A percentile compares a stretch with the other conserved stretches of the same genome.
Evolutionary conservation across 2,329 filamentous ascomycete genomes (phyloP).

Genomic region (Alternaria brassicicola): DNA sequence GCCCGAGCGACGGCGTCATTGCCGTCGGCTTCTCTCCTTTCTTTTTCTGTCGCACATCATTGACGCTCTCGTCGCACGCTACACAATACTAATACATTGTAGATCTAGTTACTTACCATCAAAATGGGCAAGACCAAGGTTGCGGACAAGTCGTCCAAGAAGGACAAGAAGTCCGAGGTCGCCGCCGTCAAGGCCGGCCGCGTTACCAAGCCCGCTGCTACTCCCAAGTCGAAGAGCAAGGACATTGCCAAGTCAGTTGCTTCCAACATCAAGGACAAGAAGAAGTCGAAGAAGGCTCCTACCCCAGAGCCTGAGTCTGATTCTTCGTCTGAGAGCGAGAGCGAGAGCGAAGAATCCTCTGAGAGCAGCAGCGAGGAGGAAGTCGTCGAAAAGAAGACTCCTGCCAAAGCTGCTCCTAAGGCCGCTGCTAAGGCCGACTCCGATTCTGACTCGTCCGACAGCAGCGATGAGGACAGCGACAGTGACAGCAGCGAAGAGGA

Average conservation of each 20-base stretch:
- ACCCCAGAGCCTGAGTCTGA: conserved; percentile 55
- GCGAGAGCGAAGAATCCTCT: conserved; percentile 43
- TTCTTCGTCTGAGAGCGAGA: conserved; percentile 46
- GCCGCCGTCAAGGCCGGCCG: conserved; percentile 68
- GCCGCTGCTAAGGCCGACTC: conserved; percentile 48
- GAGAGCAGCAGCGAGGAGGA: conserved; percentile 39
- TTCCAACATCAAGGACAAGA: conserved; percentile 54
- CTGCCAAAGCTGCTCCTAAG: conserved; percentile 43
- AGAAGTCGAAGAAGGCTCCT: conserved; percentile 58
- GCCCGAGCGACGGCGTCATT: conserved; percentile 33
- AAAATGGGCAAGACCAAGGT: conserved; percentile 49
- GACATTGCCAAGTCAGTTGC: conserved; percentile 63
- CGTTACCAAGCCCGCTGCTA: conserved; percentile 70
- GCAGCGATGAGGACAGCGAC: conserved; percentile 35
- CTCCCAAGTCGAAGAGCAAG: conserved; percentile 71
- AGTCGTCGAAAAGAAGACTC: conserved; percentile 45
- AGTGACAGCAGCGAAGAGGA: conserved; percentile 41
- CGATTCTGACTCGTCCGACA: conserved; percentile 25
- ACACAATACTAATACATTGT: conserved; percentile 40
- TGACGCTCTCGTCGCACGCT: conserved; percentile 1
- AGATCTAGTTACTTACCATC: conserved; percentile 35
- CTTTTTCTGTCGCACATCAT: conserved; percentile 8
- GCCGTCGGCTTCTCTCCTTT: conserved; percentile 30
- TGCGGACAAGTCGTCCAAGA: conserved; percentile 50
- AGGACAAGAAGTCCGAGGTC: conserved; percentile 66